Percentiles rank a stretch among this genome's conserved stretches.
phyloP scores from a whole-genome alignment of 2,329 filamentous ascomycete genomes.

The Berkeleyomyces basicola region DNA sequence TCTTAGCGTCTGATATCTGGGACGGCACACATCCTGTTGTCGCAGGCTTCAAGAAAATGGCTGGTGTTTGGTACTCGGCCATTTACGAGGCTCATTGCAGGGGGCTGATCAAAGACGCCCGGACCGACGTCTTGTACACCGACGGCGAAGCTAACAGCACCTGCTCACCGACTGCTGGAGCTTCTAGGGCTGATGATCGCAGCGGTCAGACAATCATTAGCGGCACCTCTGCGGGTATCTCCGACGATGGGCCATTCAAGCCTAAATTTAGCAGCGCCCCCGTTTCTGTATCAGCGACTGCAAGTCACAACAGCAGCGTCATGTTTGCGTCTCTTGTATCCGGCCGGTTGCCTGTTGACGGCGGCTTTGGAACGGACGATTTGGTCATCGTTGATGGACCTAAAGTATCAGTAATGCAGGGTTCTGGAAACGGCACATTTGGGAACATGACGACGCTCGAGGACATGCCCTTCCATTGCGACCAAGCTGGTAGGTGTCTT shows the following conservation, averaged over 20 bases:
- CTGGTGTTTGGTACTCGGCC: conserved; percentile 21
- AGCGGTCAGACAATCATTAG: background rate
- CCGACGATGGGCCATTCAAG: conserved; percentile 6
- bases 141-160: background rate
- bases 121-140: background rate
- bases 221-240: background rate
- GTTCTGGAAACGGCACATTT: background rate
- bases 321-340: conserved; percentile 13
- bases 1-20: conserved; percentile 18
- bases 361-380: conserved; percentile 1
- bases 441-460: background rate
- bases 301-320: background rate
- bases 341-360: background rate
- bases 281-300: background rate
- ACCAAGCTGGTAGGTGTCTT: conserved; percentile 2
- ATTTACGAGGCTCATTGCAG: conserved; percentile 18
- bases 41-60: conserved; percentile 27
- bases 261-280: background rate
- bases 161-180: conserved; percentile 1
- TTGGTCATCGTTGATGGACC: background rate
- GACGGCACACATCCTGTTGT: conserved; percentile 26
- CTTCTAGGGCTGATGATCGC: conserved; percentile 5
- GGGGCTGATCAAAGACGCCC: conserved; percentile 13
- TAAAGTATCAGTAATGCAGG: background rate
- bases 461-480: conserved; percentile 2